These are phyloP conservation scores for Podospora bellae-mahoneyi DNA, from an alignment of 495 filamentous ascomycete genomes.

Conservation along the genomic window DNA sequence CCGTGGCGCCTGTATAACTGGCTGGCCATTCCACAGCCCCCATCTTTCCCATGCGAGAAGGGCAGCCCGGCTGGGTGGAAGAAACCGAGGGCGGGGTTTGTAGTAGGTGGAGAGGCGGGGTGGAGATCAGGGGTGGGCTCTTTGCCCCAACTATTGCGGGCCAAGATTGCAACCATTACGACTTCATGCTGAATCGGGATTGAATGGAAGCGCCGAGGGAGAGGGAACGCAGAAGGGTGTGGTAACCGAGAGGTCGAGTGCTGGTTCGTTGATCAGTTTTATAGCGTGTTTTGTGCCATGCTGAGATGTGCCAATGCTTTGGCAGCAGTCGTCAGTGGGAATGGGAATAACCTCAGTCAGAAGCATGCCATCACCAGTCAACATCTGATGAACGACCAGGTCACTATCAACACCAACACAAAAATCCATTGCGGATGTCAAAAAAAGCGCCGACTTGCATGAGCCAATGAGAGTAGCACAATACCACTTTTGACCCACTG, in stretches of 20 bases:
- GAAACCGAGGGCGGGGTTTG: background rate
- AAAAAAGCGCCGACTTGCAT: background rate
- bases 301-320: background rate
- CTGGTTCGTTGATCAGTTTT: background rate
- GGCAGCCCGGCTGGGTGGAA: background rate
- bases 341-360: background rate
- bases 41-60: slow-evolving; percentile 3
- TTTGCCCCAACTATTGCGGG: background rate
- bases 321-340: background rate
- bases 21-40: background rate
- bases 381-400: background rate
- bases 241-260: background rate
- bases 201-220: background rate
- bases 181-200: background rate
- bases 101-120: background rate
- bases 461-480: background rate
- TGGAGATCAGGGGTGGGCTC: background rate
- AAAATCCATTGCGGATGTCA: background rate
- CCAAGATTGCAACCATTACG: background rate
- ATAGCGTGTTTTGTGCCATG: background rate
- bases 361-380: background rate
- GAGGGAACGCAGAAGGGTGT: background rate
- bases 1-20: background rate
- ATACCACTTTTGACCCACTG: background rate
- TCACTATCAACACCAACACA: background rate